phyloP scores from a whole-genome alignment of 2,329 filamentous ascomycete species.

The Ampelomyces quisqualis region DNA sequence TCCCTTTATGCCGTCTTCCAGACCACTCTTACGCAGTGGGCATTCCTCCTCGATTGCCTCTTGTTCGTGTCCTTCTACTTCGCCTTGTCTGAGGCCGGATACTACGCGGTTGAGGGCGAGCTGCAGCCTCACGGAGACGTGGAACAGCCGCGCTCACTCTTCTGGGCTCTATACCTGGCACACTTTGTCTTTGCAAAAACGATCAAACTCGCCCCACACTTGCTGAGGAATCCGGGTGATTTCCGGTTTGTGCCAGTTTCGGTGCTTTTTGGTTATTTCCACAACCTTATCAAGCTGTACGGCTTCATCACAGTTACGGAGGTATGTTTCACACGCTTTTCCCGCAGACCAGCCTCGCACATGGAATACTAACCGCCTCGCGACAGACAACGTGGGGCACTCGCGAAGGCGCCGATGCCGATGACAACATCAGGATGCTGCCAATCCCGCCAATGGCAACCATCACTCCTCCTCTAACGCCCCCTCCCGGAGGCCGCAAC shows the following conservation, averaged over 20 bases:
- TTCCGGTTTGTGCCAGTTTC: slow-evolving; percentile 79
- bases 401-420: slow-evolving; percentile 83
- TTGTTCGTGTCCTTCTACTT: slow-evolving; percentile 36
- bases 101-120: slow-evolving; percentile 24
- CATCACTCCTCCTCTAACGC: slow-evolving; percentile 39
- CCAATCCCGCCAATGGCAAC: slow-evolving; percentile 37
- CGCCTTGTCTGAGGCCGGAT: slow-evolving; percentile 35
- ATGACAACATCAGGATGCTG: slow-evolving; percentile 51
- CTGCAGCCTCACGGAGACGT: slow-evolving; percentile 17
- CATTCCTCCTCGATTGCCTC: slow-evolving; percentile 70
- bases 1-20: slow-evolving; percentile 90
- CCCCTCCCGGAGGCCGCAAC: slow-evolving; percentile 35
- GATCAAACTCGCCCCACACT: slow-evolving; percentile 85
- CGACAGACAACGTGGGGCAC: slow-evolving; percentile 90
- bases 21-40: slow-evolving; percentile 87
- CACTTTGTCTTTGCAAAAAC: slow-evolving; percentile 77
- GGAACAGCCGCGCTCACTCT: slow-evolving; percentile 28
- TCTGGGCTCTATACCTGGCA: slow-evolving; percentile 38
- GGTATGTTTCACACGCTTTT: slow-evolving; percentile 22
- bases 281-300: slow-evolving; percentile 89
- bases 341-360: slow-evolving; percentile 26
- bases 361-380: slow-evolving; percentile 19
- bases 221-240: slow-evolving; percentile 80
- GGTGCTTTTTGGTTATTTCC: slow-evolving; percentile 87
- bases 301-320: slow-evolving; percentile 69